Percentiles rank a stretch among this genome's conserved stretches.
Conservation (phyloP, 768 basidiomycete species). For the Nidularia pulvinata region DNA sequence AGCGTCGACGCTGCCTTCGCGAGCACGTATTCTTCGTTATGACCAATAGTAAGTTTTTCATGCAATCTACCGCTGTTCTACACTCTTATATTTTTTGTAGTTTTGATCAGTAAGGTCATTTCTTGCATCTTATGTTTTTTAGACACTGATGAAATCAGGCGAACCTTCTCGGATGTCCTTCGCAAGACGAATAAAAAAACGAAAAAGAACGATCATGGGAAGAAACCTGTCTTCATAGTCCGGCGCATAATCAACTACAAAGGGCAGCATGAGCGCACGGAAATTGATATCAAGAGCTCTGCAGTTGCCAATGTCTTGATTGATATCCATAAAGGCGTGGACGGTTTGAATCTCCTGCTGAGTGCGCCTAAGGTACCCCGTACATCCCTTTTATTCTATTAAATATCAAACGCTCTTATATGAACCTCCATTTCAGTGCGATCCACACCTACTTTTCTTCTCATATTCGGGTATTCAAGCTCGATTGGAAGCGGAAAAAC, state of each 20-base stretch:
- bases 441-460: neutral
- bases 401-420: neutral
- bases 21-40: neutral
- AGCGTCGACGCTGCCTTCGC: too few relatives aligned
- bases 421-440: neutral
- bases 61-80: neutral
- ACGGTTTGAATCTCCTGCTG: neutral
- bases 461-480: neutral
- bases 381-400: neutral
- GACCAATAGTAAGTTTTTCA: neutral
- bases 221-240: conserved; percentile 17
- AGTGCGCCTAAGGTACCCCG: neutral
- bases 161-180: neutral
- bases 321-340: conserved; percentile 3
- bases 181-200: conserved; percentile 17
- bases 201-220: conserved; percentile 5
- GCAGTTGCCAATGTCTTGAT: conserved; percentile 10
- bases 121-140: neutral
- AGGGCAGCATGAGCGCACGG: conserved; percentile 9
- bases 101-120: conserved; percentile 2
- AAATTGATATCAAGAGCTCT: conserved; percentile 13
- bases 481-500: neutral
- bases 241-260: conserved; percentile 15
- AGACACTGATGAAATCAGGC: neutral
- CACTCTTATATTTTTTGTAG: neutral